These are phyloP conservation scores for Beauveria brongniartii DNA, from an alignment of 2,329 filamentous ascomycete species.

Conservation along the genomic window DNA sequence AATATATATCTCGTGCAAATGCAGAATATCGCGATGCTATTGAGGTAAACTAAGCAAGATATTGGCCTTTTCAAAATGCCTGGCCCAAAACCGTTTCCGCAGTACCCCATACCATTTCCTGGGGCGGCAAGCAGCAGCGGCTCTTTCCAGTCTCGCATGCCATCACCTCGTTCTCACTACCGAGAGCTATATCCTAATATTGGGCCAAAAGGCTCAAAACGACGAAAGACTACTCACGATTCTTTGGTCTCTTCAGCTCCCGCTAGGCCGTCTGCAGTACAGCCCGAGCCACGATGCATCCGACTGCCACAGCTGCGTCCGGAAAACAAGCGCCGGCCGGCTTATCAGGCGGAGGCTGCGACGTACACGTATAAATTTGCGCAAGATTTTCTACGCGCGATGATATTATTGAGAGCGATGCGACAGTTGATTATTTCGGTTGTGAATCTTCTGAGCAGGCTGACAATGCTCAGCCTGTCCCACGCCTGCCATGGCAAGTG, in stretches of 20 bases:
- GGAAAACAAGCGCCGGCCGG: not conserved
- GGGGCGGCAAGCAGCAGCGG: not conserved
- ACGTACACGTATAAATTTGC: not conserved
- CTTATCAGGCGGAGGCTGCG: not conserved
- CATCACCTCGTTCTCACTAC: not conserved
- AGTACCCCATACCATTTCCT: not conserved
- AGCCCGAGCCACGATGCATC: not conserved
- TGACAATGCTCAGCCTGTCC: not conserved
- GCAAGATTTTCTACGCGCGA: not conserved
- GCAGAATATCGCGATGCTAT: too few relatives aligned
- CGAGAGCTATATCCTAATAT: not conserved
- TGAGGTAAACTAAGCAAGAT: rapidly evolving
- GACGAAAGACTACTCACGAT: not conserved
- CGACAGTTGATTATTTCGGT: not conserved
- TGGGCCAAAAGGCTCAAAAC: not conserved
- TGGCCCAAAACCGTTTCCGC: not conserved
- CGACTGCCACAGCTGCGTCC: not conserved
- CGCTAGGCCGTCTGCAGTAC: not conserved
- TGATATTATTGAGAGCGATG: not conserved
- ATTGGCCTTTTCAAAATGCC: not conserved
- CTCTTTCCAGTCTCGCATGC: not conserved
- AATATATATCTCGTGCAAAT: not conserved
- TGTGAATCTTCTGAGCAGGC: not conserved
- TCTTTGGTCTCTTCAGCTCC: not conserved
- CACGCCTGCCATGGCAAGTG: not conserved